Evolutionary conservation across 179 eudicot species (phyloP).

Genomic region (Spinacia oleracea): DNA sequence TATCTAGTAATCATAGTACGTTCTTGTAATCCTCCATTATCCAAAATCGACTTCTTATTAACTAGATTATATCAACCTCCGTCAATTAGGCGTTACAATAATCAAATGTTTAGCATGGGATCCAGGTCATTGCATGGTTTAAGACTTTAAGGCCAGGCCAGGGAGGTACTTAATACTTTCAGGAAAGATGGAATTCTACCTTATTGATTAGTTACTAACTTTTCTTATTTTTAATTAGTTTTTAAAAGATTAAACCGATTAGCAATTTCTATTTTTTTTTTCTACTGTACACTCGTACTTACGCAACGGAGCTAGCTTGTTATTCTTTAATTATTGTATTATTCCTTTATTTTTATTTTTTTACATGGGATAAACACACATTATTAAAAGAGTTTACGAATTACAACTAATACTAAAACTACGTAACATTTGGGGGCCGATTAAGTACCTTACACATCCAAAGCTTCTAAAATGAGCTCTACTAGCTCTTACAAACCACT

Average conservation of each 20-base stretch:
- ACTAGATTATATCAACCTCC: constrained; percentile 13
- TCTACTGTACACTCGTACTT: too few species aligned
- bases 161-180: constrained; percentile 5
- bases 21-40: background rate
- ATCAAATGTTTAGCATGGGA: constrained; percentile 7
- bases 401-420: too few species aligned
- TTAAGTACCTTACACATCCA: too few species aligned
- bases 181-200: constrained; percentile 17
- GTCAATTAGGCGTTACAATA: constrained; percentile 9
- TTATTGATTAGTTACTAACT: background rate
- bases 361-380: too few species aligned
- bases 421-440: too few species aligned
- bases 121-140: background rate
- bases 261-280: too few species aligned
- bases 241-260: background rate
- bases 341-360: background rate
- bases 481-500: too few species aligned
- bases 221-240: background rate
- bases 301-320: too few species aligned
- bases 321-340: background rate
- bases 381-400: too few species aligned
- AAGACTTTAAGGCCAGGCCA: background rate
- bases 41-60: constrained; percentile 7
- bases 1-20: background rate
- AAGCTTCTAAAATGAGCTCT: too few species aligned